Conservation (phyloP, 2,329 filamentous ascomycete species). For the Fusarium pseudograminearum region DNA sequence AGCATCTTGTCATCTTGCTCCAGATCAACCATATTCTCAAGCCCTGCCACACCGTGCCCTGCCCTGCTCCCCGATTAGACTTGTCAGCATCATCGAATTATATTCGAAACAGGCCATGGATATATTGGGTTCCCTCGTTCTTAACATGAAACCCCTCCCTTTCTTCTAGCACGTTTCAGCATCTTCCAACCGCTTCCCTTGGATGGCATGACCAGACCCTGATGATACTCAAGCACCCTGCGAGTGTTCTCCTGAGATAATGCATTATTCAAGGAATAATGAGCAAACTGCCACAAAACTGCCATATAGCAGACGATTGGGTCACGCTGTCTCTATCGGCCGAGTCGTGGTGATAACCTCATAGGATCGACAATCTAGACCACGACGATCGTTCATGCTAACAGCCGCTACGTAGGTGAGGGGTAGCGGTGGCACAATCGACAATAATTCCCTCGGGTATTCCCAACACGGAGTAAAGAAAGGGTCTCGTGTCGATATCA, state of each 20-base stretch:
- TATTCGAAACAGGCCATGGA: conserved; percentile 11
- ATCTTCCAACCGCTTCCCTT: conserved; percentile 1
- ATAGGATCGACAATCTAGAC: conserved; percentile 21
- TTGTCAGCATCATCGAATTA: not conserved
- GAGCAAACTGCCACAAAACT: not conserved
- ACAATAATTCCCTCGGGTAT: not conserved
- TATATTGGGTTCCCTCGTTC: not conserved
- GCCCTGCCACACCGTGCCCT: not conserved
- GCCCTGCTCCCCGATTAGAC: not conserved
- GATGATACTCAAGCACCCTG: not conserved
- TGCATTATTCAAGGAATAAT: not conserved
- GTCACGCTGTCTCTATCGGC: conserved; percentile 10
- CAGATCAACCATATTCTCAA: not conserved
- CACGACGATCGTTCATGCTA: conserved; percentile 8
- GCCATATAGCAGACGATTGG: not conserved
- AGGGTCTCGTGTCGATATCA: not conserved
- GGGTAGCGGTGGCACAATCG: conserved; percentile 9
- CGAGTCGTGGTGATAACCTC: conserved; percentile 35
- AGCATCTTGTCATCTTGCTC: not conserved
- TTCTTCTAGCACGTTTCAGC: conserved; percentile 35
- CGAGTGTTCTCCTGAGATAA: not conserved
- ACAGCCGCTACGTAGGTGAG: conserved; percentile 4
- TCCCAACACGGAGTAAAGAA: not conserved
- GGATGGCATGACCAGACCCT: not conserved
- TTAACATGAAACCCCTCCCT: conserved; percentile 16